Conservation (phyloP, 129 eudicot species). For the Flaveria sonorensis region DNA sequence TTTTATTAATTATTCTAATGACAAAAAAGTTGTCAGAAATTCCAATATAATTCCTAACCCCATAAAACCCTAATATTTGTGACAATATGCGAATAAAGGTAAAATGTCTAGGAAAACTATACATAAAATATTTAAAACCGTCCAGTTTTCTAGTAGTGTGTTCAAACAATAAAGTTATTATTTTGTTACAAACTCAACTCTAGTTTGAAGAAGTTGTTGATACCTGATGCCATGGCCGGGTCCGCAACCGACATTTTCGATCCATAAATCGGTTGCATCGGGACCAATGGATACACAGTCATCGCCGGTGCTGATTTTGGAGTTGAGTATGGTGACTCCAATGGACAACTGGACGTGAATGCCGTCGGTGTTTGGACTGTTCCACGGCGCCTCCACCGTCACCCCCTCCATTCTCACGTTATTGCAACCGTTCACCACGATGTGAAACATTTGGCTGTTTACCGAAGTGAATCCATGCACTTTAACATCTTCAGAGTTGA, state of each 20-base stretch:
- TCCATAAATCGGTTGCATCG: slow-evolving; percentile 52
- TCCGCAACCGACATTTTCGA: slow-evolving; percentile 61
- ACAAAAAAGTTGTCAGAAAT: too few species aligned
- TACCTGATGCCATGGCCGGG: slow-evolving; percentile 88
- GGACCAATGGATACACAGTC: slow-evolving; percentile 83
- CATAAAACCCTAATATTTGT: too few species aligned
- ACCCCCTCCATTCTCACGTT: slow-evolving; percentile 47
- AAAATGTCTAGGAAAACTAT: too few species aligned
- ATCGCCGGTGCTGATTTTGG: slow-evolving; percentile 69
- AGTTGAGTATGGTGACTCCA: slow-evolving; percentile 45
- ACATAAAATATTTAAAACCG: too few species aligned
- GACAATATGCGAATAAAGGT: too few species aligned
- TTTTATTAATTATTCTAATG: too few species aligned
- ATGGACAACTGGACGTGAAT: slow-evolving; percentile 64
- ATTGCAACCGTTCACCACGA: slow-evolving; percentile 62
- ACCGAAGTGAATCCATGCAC: slow-evolving; percentile 50
- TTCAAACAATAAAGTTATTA: too few species aligned
- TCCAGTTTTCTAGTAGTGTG: too few species aligned
- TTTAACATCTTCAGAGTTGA: slow-evolving; percentile 47
- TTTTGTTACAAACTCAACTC: too few species aligned
- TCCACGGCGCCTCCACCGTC: slow-evolving; percentile 49
- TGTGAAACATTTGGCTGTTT: slow-evolving; percentile 77
- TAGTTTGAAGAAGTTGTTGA: too few species aligned
- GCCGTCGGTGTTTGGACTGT: slow-evolving; percentile 82
- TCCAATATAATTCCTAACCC: too few species aligned